phyloP scores from a whole-genome alignment of 805 yeast species.

The Lachancea sp. region DNA sequence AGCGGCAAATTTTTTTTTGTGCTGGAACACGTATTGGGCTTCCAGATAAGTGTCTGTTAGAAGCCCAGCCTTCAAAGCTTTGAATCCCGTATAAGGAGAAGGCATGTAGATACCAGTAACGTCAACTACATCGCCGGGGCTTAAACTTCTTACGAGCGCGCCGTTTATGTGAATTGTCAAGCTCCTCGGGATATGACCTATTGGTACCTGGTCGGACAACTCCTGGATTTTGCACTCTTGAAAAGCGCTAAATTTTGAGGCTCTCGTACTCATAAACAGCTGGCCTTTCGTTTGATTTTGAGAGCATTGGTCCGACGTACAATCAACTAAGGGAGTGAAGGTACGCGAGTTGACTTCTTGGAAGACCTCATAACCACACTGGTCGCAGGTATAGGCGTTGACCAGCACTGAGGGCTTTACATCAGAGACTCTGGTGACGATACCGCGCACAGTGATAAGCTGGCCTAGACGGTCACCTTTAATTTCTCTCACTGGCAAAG shows the following conservation, averaged over 20 bases:
- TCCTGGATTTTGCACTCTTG: slow-evolving; percentile 96
- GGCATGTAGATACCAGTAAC: slow-evolving; percentile 91
- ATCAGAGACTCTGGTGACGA: slow-evolving; percentile 91
- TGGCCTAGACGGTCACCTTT: slow-evolving; percentile 80
- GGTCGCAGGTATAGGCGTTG: slow-evolving; percentile 94
- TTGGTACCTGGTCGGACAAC: slow-evolving; percentile 92
- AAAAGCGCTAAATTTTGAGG: slow-evolving; percentile 89
- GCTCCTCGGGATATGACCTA: slow-evolving; percentile 93
- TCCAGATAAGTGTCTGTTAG: slow-evolving; percentile 90
- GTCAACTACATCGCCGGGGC: slow-evolving; percentile 94
- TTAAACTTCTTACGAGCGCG: slow-evolving; percentile 73
- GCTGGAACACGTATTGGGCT: slow-evolving; percentile 79
- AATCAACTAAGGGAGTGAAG: slow-evolving; percentile 81
- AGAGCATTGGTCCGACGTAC: slow-evolving; percentile 74
- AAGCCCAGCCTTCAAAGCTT: slow-evolving; percentile 86
- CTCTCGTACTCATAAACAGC: slow-evolving; percentile 86
- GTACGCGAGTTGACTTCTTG: slow-evolving; percentile 85
- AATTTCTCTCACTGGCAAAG: slow-evolving; percentile 84
- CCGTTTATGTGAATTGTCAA: slow-evolving; percentile 87
- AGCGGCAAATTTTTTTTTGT: slow-evolving; percentile 77
- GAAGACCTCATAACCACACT: slow-evolving; percentile 93
- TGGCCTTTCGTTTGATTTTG: slow-evolving; percentile 82
- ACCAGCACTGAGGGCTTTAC: slow-evolving; percentile 90
- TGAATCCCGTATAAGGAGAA: slow-evolving; percentile 90
- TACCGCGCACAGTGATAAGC: slow-evolving; percentile 85